Evolutionary conservation across 192 early-diverging fungal genomes (phyloP).

Genomic region (Allomyces macrogynus): DNA sequence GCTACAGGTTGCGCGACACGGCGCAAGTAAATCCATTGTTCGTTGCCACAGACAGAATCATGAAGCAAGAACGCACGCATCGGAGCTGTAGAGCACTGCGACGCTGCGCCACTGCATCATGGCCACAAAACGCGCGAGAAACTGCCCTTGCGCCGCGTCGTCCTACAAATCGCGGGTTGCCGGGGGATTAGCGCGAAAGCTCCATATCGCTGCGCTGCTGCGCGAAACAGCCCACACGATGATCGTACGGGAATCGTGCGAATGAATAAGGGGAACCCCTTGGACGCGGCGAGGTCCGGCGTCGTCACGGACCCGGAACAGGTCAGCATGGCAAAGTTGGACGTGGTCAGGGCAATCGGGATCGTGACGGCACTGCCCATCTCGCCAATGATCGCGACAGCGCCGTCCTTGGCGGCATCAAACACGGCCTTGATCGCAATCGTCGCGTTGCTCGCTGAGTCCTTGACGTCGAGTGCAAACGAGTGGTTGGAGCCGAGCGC

Average conservation of each 20-base stretch:
- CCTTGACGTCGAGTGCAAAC: neutral
- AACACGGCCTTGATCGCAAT: neutral
- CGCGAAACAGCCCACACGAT: neutral
- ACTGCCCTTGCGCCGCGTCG: neutral
- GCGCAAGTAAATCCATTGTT: no score
- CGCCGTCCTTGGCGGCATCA: neutral
- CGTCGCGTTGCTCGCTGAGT: no score
- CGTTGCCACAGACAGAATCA: no score
- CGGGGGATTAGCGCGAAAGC: neutral
- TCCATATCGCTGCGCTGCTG: no score
- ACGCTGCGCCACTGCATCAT: neutral
- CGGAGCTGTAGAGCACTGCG: neutral
- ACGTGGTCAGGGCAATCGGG: neutral
- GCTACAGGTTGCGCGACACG: no score
- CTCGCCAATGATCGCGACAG: neutral
- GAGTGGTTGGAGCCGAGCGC: neutral
- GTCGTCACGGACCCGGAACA: neutral
- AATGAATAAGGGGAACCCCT: neutral
- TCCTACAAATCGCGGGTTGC: neutral
- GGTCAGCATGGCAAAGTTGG: neutral
- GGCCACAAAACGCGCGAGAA: neutral
- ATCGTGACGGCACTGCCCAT: neutral
- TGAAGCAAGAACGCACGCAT: neutral
- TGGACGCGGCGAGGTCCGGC: neutral
- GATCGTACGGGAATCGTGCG: neutral